These are phyloP conservation scores for Podaxis rugospora DNA, from an alignment of 768 basidiomycete genomes.

Conservation along the genomic window DNA sequence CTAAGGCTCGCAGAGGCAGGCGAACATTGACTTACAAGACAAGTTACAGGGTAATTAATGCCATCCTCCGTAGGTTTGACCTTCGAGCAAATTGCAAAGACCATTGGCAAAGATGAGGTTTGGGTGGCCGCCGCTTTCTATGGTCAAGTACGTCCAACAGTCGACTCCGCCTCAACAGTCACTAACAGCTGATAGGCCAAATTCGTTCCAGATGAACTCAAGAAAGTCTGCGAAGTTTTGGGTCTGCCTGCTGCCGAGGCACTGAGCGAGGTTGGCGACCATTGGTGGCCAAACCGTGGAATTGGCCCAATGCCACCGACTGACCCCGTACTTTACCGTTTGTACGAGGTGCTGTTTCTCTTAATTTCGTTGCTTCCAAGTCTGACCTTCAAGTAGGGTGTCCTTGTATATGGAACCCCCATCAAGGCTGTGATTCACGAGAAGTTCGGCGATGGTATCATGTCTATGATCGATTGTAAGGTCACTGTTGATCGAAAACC, in stretches of 20 bases:
- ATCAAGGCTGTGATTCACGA: conserved; percentile 84
- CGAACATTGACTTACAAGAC: neutral
- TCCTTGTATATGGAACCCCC: conserved; percentile 73
- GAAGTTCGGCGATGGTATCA: conserved; percentile 88
- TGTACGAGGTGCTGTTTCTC: conserved; percentile 63
- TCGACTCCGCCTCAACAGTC: neutral
- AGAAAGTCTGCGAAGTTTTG: conserved; percentile 44
- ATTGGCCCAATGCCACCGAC: conserved; percentile 68
- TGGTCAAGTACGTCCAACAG: conserved; percentile 51
- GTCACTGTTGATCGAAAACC: conserved; percentile 63
- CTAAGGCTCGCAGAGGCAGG: conserved; percentile 62
- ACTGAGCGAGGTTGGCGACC: conserved; percentile 45
- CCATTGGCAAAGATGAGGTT: conserved; percentile 69
- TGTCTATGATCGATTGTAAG: conserved; percentile 86
- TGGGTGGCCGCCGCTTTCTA: conserved; percentile 84
- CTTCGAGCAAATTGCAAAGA: conserved; percentile 65
- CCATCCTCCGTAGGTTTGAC: conserved; percentile 43
- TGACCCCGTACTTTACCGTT: conserved; percentile 76
- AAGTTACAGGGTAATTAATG: neutral
- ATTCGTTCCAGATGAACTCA: conserved; percentile 54
- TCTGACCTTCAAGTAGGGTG: conserved; percentile 35
- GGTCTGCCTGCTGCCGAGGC: conserved; percentile 38
- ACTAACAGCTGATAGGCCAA: conserved; percentile 51
- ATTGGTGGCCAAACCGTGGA: conserved; percentile 76
- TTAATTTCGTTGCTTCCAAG: neutral